Evolutionary conservation across 2,329 filamentous ascomycete genomes (phyloP).

Genomic region (Colletotrichum sp.): DNA sequence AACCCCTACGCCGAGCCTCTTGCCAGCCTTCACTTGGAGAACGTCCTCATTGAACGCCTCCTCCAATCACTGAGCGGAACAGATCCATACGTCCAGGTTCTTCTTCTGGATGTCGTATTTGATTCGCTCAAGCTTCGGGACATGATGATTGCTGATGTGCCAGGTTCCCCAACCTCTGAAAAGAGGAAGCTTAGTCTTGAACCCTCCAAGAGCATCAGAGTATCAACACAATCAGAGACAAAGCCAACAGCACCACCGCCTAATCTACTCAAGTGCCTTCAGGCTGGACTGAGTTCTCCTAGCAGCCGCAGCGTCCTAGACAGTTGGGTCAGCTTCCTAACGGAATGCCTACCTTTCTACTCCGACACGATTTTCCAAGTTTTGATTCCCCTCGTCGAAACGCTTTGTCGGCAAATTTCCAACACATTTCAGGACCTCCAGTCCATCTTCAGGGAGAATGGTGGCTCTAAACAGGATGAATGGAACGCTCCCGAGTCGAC

Average conservation of each 20-base stretch:
- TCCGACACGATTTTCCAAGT: constrained; percentile 87
- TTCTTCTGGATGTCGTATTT: constrained; percentile 80
- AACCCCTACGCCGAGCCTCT: constrained; percentile 66
- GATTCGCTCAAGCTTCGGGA: constrained; percentile 73
- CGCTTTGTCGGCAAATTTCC: constrained; percentile 80
- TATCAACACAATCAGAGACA: constrained; percentile 39
- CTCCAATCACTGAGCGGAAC: constrained; percentile 62
- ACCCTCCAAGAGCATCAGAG: constrained; percentile 41
- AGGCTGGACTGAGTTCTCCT: constrained; percentile 77
- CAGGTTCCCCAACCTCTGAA: constrained; percentile 51
- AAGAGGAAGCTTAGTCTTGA: constrained; percentile 50
- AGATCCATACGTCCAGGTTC: constrained; percentile 76
- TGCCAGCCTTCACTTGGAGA: constrained; percentile 71
- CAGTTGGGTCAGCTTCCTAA: constrained; percentile 88
- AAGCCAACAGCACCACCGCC: constrained; percentile 62
- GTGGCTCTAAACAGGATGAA: constrained; percentile 25
- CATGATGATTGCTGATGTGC: constrained; percentile 40
- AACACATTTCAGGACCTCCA: constrained; percentile 75
- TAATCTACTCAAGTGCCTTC: constrained; percentile 82
- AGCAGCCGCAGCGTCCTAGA: constrained; percentile 81
- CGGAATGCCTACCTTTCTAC: constrained; percentile 84
- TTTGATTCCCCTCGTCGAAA: constrained; percentile 88
- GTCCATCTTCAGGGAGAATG: constrained; percentile 57
- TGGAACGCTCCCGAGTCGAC: constrained; percentile 69
- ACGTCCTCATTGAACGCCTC: constrained; percentile 72